Base-by-base conservation (phyloP, 768 basidiomycete species). In the Tremella yokohamensis region DNA sequence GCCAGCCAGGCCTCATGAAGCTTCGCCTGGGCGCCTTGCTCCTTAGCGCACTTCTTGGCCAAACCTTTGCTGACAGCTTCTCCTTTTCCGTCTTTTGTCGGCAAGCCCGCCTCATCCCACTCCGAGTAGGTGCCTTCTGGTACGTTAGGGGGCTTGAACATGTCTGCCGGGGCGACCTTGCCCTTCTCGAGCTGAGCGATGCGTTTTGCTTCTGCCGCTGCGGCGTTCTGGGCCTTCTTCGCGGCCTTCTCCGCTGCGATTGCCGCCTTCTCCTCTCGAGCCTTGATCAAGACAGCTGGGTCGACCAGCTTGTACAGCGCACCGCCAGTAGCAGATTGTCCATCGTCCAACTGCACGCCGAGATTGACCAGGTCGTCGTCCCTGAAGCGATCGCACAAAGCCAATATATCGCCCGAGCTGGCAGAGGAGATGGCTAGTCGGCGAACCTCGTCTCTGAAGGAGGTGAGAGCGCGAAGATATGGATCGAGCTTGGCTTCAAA, bases 321-420 rank as follows among this genome's bases (percentile, higher is more conserved):
- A 69, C 85, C 86, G n/a, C 93, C 93, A 79, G 93, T 92, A 92
- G 24, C 16, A n/a, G 91, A 91, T 81, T 93, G 90, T 79, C 91
- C 90, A 79, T 99, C 96, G 73, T 98, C 96, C 34, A 99, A 80
- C 8, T 92, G 92, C 6, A 99, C 90, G 8, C 96, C 96, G 50
- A 98, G 80, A n/a, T 91, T 87, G 42, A 93, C 86, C 42, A 97
- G 79, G 70, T 96, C 93, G 34, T 83, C 80, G 72, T 98, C 94
- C 15, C 96, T 84, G 59, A 99, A 82, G 63, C 84, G 85, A 79
- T 99, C 96, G 69, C 86, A 92, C 20, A 96, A 83, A 19, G 84
- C 82, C 48, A 99, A 79, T 62, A 97, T 88, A 61, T 93, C 88
- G 73, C 85, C 85, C 39, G 87, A 76, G 1, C 88, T 82, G 18